A percentile compares a stretch with the other conserved stretches of the same genome.
These are phyloP conservation scores for Barnettozyma vustinii DNA, from an alignment of 805 yeast genomes.

Conservation along the genomic window DNA sequence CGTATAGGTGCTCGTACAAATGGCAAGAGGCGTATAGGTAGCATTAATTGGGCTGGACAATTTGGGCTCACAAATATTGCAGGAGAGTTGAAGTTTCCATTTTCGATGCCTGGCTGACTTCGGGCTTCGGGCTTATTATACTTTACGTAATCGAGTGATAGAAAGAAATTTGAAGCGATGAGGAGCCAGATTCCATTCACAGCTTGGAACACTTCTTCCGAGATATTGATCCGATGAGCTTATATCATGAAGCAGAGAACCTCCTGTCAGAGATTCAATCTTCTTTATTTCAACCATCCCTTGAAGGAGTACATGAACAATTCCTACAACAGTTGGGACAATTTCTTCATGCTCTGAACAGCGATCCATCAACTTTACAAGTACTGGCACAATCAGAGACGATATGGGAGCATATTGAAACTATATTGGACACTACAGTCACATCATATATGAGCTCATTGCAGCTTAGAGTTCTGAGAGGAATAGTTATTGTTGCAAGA, in stretches of 20 bases:
- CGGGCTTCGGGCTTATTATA: not conserved
- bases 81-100: too few relatives aligned
- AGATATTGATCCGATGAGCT: not conserved
- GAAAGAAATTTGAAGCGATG: not conserved
- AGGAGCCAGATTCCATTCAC: not conserved
- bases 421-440: not conserved
- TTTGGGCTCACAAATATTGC: not conserved
- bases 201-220: not conserved
- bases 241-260: not conserved
- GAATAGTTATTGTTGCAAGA: conserved; percentile 42
- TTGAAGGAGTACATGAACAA: not conserved
- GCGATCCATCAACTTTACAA: not conserved
- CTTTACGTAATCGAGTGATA: not conserved
- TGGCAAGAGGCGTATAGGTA: not conserved
- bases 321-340: not conserved
- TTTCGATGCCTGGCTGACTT: not conserved
- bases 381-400: not conserved
- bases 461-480: conserved; percentile 37
- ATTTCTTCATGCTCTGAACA: not conserved
- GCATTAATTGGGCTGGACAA: not conserved
- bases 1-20: not conserved
- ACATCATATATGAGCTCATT: not conserved
- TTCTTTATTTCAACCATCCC: not conserved
- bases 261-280: not conserved
- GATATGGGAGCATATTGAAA: not conserved